phyloP scores from a whole-genome alignment of 2,329 filamentous ascomycete genomes.

The Hypoxylon sp. region DNA sequence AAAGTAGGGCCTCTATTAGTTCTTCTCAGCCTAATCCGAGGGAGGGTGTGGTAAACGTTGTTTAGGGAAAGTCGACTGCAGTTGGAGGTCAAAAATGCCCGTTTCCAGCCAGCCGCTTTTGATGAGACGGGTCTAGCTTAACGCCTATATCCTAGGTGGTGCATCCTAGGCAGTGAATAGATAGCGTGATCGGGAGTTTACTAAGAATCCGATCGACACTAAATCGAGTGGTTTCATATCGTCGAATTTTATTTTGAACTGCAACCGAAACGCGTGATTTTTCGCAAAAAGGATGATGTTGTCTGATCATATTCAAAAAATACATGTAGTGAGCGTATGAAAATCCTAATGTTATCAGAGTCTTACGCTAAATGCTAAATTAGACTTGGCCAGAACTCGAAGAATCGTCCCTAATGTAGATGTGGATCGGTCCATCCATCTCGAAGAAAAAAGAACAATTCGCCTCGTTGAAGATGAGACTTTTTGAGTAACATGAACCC shows the following conservation, averaged over 20 bases:
- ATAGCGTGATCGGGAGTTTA: slow-evolving; percentile 6
- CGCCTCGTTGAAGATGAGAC: not conserved
- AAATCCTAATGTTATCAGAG: not conserved
- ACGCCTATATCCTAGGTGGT: not conserved
- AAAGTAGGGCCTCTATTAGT: not conserved
- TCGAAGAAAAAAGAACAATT: slow-evolving; percentile 5
- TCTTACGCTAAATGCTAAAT: not conserved
- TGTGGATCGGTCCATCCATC: not conserved
- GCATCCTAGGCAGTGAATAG: not conserved
- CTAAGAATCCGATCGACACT: slow-evolving; percentile 2
- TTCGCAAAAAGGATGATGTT: not conserved
- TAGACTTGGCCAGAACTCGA: slow-evolving; percentile 1
- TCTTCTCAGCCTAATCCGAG: not conserved
- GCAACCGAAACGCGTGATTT: slow-evolving; percentile 9
- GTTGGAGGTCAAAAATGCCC: not conserved
- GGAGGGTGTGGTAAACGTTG: slow-evolving; percentile 3
- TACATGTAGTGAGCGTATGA: not conserved
- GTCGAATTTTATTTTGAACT: not conserved
- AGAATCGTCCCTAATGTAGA: not conserved
- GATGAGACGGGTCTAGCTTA: slow-evolving; percentile 5
- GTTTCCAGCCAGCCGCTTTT: slow-evolving; percentile 1
- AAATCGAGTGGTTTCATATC: slow-evolving; percentile 12
- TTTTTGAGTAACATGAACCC: slow-evolving; percentile 10
- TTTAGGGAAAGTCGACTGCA: not conserved
- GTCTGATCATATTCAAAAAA: not conserved